Evolutionary conservation across 2,329 filamentous ascomycete genomes (phyloP), one percentile per base, ranked within the genome.

Genomic region (Paraconiothyrium sp.): DNA sequence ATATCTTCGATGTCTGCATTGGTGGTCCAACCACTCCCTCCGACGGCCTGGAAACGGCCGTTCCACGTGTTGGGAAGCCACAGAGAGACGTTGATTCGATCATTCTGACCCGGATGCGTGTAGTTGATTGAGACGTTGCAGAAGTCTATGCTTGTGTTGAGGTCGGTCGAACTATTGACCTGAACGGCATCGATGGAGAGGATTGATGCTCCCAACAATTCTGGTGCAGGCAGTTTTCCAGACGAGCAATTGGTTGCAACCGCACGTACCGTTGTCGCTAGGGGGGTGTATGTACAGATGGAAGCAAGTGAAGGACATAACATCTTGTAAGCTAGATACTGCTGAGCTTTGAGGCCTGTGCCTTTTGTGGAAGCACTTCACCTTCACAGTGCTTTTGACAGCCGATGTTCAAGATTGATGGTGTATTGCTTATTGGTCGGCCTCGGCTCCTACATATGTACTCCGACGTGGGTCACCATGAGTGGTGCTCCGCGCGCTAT

Each of bases 101-200:
- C 79, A 57, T 74, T 64, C 44, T 69, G 65, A 1, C 76, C 77
- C 4, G 73, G 72, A 58, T 81, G 79, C 4, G 78, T 79, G 59
- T 78, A 78, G 1, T 72, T 77, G 43, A 80, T 61, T 4, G 72
- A 80, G 51, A 80, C 58, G 34, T 79, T 76, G 71, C 79, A 80
- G 50, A 75, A 76, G n/a, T 65, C 27, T 32, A 57, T 49, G 54
- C 27, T 39, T 16, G 37, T 14, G 11, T 4, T 39, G 6, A 13
- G 13, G 2, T 6, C 13, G 11, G 37, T 39, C 5, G 37, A 14
- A 16, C 2, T 39, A 5, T 39, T 14, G 37, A 39, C 37, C 16
- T 39, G 37, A 14, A 14, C 37, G 16, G 37, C 37, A 6, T 39
- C 37, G 37, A 39, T 14, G 5, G 37, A 39, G 16, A 39, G 37